These are phyloP conservation scores for Spathaspora passalidarum DNA, from an alignment of 805 yeast genomes.

Conservation along the genomic window DNA sequence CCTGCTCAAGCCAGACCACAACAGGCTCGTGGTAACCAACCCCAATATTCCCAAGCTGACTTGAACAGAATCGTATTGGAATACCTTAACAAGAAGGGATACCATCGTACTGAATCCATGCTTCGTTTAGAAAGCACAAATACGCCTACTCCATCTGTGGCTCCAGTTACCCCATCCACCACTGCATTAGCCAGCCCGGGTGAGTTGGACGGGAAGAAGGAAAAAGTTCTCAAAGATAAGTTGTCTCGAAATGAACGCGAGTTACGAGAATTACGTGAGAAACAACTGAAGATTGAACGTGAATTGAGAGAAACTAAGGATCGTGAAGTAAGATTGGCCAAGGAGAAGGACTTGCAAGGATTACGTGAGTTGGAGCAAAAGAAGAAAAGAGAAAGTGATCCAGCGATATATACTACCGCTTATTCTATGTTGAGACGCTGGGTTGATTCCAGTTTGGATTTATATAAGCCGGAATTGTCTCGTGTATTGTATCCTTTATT, in stretches of 20 bases:
- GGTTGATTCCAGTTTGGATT: constrained; percentile 88
- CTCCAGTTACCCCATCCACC: constrained; percentile 48
- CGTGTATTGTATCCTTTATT: constrained; percentile 89
- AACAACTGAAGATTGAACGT: constrained; percentile 30
- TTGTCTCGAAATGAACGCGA: constrained; percentile 29
- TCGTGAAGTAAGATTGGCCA: constrained; percentile 32
- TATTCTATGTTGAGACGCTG: constrained; percentile 78
- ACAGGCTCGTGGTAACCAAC: constrained; percentile 24
- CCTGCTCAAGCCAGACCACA: constrained; percentile 7
- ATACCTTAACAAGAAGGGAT: constrained; percentile 90
- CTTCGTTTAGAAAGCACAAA: constrained; percentile 80
- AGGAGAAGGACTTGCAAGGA: constrained; percentile 38
- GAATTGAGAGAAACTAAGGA: constrained; percentile 40
- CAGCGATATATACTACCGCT: constrained; percentile 74
- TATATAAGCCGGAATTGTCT: constrained; percentile 84
- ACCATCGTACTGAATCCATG: constrained; percentile 91
- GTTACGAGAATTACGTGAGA: constrained; percentile 33
- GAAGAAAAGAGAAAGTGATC: constrained; percentile 50
- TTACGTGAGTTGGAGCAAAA: constrained; percentile 42
- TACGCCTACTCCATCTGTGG: constrained; percentile 49
- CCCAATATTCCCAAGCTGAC: constrained; percentile 76
- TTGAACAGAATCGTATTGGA: constrained; percentile 89
- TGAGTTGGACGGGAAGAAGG: constrained; percentile 22
- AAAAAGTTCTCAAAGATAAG: constrained; percentile 26
- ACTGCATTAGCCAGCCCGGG: constrained; percentile 32